Evolutionary conservation across 2,329 filamentous ascomycete genomes (phyloP), one percentile per base, ranked within the genome.

Genomic region (Neofusicoccum ribis): DNA sequence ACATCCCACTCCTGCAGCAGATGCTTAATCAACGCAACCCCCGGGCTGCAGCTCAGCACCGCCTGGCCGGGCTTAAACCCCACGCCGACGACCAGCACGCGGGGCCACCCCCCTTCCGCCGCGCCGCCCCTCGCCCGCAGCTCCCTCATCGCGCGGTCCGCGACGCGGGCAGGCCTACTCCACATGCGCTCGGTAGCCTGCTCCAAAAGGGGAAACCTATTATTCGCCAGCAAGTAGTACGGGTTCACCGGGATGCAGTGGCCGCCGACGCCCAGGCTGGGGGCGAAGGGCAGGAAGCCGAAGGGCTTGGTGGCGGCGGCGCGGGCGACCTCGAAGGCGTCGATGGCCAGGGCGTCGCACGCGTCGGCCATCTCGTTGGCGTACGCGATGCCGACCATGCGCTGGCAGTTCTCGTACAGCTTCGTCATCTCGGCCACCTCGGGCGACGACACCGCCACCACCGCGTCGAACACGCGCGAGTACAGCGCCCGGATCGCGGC

Each of bases 341-440:
- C 79, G 59, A 86, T 84, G 36, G 70, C 76, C 50, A 81, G 78
- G 0, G 72, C 67, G 7, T 71, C 62, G 65, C 83, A 85, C 9
- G 84, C 83, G 68, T 86, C 82, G 1, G 83, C 83, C 81, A 86
- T 85, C 67, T 86, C 84, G 68, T 86, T 86, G 63, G 80, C 83
- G 64, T 83, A 86, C 0, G 84, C 83, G 43, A 85, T 84, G 69
- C 78, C 78, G 9, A 86, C 74, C 81, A 85, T 86, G 3, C 84
- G 78, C 70, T 86, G 83, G 70, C 84, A 86, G 70, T 86, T 86
- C 66, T 86, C 84, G 70, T 85, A 86, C 15, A 86, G 74, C 73
- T 86, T 86, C 67, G 80, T 84, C 82, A 86, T 85, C 72, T 86
- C 84, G 2, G 84, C 84, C 0, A 85, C 83, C 68, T 86, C 84